These are phyloP conservation scores for Akanthomyces lecanii DNA, from an alignment of 2,329 filamentous ascomycete genomes.

Conservation along the genomic window DNA sequence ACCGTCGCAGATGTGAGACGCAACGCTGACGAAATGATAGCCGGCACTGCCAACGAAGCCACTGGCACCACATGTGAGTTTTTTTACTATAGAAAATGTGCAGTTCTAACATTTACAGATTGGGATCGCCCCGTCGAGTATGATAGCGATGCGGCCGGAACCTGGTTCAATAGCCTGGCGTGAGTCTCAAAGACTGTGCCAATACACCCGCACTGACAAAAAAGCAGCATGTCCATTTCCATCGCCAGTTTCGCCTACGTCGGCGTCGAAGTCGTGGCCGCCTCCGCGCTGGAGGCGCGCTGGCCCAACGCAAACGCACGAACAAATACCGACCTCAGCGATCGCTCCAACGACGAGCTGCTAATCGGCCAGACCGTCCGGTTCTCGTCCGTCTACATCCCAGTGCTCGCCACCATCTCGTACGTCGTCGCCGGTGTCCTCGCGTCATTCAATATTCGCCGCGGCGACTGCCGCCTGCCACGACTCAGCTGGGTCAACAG, in stretches of 20 bases:
- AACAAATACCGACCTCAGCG: constrained; percentile 13
- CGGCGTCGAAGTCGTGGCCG: constrained; percentile 31
- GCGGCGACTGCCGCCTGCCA: constrained; percentile 23
- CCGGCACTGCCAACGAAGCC: neutral
- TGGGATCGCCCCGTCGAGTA: constrained; percentile 19
- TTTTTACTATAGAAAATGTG: neutral
- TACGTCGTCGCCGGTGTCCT: constrained; percentile 27
- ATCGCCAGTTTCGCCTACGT: constrained; percentile 32
- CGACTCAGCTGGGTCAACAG: constrained; percentile 23
- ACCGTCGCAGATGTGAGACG: neutral
- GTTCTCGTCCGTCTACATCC: constrained; percentile 25
- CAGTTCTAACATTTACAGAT: neutral
- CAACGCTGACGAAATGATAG: neutral
- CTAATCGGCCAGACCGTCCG: constrained; percentile 26
- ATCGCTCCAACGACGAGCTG: constrained; percentile 14
- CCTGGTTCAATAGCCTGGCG: constrained; percentile 26
- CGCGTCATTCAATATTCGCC: constrained; percentile 25
- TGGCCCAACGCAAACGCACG: constrained; percentile 21
- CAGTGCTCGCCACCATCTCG: constrained; percentile 24
- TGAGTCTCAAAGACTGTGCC: constrained; percentile 15
- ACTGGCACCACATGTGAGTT: neutral
- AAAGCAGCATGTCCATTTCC: constrained; percentile 26
- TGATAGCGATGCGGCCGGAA: constrained; percentile 22
- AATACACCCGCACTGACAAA: neutral
- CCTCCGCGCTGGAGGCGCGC: constrained; percentile 29